Base-by-base conservation (phyloP, 2,329 filamentous ascomycete species). In the Aspergillus sojae region DNA sequence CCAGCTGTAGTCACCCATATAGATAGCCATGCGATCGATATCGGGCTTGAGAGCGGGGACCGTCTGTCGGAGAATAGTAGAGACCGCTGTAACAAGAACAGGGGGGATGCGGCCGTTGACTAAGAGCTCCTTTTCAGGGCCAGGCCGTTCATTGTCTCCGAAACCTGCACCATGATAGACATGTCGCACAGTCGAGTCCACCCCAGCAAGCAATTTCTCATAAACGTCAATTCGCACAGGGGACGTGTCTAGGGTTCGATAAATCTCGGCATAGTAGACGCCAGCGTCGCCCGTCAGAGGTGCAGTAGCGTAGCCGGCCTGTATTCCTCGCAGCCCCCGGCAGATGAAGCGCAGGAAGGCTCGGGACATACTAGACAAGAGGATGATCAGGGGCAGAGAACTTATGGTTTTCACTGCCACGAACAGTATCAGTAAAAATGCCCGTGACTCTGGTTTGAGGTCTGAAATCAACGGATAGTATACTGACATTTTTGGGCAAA, bases 361-460 rank as follows among this genome's bases (percentile, higher is more conserved):
- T 14, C 93, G 87, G 12, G 90, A 90, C 58, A 90, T 88, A 34
- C 91, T 93, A 71, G 89, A 91, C 34, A 96, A 84, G 23, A 95
- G 74, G 16, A 96, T 81, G 64, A 82, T 67, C 28, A 82, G 74
- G 54, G 80, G 72, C 10, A 81, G 75, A 9, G 80, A 81, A 59
- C 65, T 70, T 14, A 71, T 74, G 21, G 71, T 65, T 76, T 78
- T 79, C 39, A 78, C 75, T 78, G 46, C 14, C 16, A 10, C 23
- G 19, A 19, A 41, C 46, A 50, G 23, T 26, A 43, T 28, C 45
- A 55, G 52, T 21, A 23, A 39, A 11, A 3, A 19, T 23, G 7
- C 3, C 28, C 28, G 11, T 32, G 10, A 2, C 19, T 19, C 26
- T 11, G 26, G 34, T 55, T 60, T 19, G 30, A 16, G 30, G 10